Evolutionary conservation across 2,329 filamentous ascomycete species (phyloP).

Genomic region (Cytospora piceae): DNA sequence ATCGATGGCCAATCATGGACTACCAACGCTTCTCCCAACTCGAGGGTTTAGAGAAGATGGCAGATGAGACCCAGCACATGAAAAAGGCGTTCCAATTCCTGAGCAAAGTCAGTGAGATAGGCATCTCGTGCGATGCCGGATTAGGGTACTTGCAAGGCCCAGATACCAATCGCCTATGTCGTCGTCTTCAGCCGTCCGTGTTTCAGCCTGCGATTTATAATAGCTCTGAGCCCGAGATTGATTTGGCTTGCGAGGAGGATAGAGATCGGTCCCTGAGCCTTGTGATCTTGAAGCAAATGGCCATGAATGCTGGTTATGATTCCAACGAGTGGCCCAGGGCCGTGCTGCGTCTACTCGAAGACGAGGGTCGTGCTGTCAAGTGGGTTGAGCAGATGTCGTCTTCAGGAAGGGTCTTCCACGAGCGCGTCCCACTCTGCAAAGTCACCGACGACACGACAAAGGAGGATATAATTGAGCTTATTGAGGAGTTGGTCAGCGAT

Average conservation of each 20-base stretch:
- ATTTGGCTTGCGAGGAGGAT: not conserved
- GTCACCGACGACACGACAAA: conserved; percentile 11
- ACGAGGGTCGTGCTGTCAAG: conserved; percentile 36
- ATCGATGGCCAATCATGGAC: conserved; percentile 64
- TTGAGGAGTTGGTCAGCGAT: conserved; percentile 14
- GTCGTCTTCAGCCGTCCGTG: conserved; percentile 16
- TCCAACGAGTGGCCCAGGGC: conserved; percentile 40
- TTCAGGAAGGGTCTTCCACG: conserved; percentile 36
- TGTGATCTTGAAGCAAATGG: conserved; percentile 43
- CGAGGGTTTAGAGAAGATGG: conserved; percentile 63
- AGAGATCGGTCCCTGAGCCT: conserved; percentile 19
- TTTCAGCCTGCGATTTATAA: conserved; percentile 23
- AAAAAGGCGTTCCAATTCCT: conserved; percentile 61
- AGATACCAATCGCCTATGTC: conserved; percentile 42
- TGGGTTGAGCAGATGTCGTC: conserved; percentile 21
- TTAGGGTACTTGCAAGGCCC: conserved; percentile 69
- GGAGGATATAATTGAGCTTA: conserved; percentile 13
- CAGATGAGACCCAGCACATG: conserved; percentile 66
- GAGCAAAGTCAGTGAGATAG: conserved; percentile 62
- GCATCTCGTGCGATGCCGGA: conserved; percentile 68
- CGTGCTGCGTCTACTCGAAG: conserved; percentile 41
- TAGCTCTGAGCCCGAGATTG: not conserved
- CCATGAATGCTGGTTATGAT: conserved; percentile 42
- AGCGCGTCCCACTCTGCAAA: conserved; percentile 30
- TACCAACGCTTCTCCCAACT: conserved; percentile 64